Percentiles rank a stretch among this genome's conserved stretches.
These are phyloP conservation scores for Melanomma pulvis-pyrius DNA, from an alignment of 495 filamentous ascomycete species.

Conservation along the genomic window DNA sequence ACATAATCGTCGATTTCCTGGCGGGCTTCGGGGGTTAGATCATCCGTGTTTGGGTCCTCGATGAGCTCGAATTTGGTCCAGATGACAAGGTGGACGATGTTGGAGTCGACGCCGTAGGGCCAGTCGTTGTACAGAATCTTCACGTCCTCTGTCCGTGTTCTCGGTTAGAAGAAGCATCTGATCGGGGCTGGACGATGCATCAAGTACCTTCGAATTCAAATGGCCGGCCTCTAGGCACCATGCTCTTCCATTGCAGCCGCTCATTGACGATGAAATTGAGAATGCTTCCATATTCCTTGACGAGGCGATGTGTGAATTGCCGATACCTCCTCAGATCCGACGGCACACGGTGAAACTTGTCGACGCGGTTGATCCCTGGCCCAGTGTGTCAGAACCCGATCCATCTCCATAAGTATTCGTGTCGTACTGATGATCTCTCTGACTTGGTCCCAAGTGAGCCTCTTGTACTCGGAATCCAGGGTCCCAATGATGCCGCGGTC, in stretches of 20 bases:
- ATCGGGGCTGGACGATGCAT: not conserved
- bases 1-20: constrained; percentile 71
- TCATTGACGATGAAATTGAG: constrained; percentile 72
- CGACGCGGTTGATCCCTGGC: constrained; percentile 62
- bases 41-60: constrained; percentile 64
- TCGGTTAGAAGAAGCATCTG: not conserved
- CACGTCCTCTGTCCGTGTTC: constrained; percentile 66
- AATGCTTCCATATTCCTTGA: constrained; percentile 67
- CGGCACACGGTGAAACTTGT: constrained; percentile 72
- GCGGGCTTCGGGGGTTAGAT: constrained; percentile 65
- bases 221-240: constrained; percentile 51
- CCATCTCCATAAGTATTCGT: not conserved
- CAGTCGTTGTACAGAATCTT: constrained; percentile 85
- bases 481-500: constrained; percentile 66
- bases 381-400: not conserved
- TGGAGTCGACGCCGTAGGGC: constrained; percentile 78
- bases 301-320: constrained; percentile 63
- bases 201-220: constrained; percentile 57
- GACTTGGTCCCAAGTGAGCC: constrained; percentile 65
- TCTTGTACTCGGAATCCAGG: constrained; percentile 61
- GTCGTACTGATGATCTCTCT: constrained; percentile 58
- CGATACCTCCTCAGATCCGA: constrained; percentile 74
- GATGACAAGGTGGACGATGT: constrained; percentile 79
- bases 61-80: constrained; percentile 89
- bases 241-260: constrained; percentile 64